phyloP scores from a whole-genome alignment of 306 rosid genomes.

The Quillaja saponaria region DNA sequence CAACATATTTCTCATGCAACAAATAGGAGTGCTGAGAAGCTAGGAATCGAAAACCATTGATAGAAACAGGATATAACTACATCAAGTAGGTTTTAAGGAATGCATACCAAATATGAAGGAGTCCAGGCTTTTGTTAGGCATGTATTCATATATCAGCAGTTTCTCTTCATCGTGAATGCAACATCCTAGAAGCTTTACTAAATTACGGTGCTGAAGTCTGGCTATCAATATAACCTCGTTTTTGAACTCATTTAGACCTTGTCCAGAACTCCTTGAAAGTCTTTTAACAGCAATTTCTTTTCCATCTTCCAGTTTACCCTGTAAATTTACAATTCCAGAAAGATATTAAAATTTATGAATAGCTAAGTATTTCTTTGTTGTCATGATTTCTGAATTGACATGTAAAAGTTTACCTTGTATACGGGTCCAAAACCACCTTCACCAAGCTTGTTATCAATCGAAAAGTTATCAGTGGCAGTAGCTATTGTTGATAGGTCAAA shows the following conservation, averaged over 20 bases:
- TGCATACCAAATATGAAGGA: constrained; percentile 11
- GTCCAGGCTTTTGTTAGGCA: constrained; percentile 22
- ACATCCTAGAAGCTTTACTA: constrained; percentile 31
- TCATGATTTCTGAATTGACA: background rate
- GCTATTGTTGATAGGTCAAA: constrained; percentile 39
- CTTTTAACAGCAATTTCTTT: constrained; percentile 26
- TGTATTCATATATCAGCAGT: constrained; percentile 22
- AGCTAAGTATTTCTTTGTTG: background rate
- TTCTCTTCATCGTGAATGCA: constrained; percentile 19
- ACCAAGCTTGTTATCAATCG: constrained; percentile 44
- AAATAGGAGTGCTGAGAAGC: too few relatives aligned
- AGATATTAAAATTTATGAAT: background rate
- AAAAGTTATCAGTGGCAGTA: constrained; percentile 48
- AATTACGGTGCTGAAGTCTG: constrained; percentile 30
- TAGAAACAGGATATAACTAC: background rate
- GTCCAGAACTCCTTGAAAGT: background rate
- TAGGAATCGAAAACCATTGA: too few relatives aligned
- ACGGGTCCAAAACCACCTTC: constrained; percentile 73
- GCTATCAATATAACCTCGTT: constrained; percentile 17
- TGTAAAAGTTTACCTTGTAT: constrained; percentile 33
- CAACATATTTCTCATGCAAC: background rate
- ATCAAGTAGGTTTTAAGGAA: background rate
- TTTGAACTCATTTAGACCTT: constrained; percentile 28
- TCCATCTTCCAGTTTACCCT: constrained; percentile 6
- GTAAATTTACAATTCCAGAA: background rate